Evolutionary conservation across 176 grass and related monocot genomes (phyloP).

Genomic region (Poa annua): DNA sequence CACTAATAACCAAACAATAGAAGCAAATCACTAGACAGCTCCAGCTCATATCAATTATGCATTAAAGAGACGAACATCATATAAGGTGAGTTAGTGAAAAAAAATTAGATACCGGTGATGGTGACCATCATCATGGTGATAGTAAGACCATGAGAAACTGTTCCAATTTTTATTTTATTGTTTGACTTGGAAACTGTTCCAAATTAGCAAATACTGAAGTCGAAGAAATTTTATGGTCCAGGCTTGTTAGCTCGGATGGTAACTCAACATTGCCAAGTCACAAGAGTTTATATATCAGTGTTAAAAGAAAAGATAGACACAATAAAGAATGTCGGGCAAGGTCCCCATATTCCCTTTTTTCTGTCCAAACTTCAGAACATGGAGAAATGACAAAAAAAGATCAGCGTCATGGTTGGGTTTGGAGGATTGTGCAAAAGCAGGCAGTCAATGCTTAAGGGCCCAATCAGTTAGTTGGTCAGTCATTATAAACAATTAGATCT

Average conservation of each 20-base stretch:
- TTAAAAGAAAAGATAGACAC: conserved; percentile 33
- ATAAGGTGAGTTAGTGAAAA: conserved; percentile 28
- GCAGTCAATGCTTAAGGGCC: conserved; percentile 51
- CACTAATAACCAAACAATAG: conserved; percentile 34
- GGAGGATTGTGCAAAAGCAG: conserved; percentile 45
- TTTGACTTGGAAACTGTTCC: background rate
- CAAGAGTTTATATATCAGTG: conserved; percentile 19
- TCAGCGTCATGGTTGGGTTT: conserved; percentile 40
- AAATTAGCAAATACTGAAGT: conserved; percentile 18
- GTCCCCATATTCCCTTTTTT: conserved; percentile 29
- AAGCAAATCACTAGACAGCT: conserved; percentile 35
- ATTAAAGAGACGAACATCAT: conserved; percentile 1
- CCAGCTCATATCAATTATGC: conserved; percentile 36
- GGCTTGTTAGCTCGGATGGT: conserved; percentile 16
- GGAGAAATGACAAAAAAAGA: conserved; percentile 14
- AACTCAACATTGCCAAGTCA: conserved; percentile 24
- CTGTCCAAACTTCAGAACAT: conserved; percentile 38
- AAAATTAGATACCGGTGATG: conserved; percentile 15
- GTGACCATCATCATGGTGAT: conserved; percentile 5
- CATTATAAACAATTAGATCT: conserved; percentile 33
- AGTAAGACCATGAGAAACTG: conserved; percentile 3
- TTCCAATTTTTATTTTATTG: background rate
- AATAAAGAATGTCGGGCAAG: conserved; percentile 26
- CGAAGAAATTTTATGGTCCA: conserved; percentile 11
- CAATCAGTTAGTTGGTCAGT: conserved; percentile 52